phyloP scores from a whole-genome alignment of 768 basidiomycete genomes.

The Mycena rosella region DNA sequence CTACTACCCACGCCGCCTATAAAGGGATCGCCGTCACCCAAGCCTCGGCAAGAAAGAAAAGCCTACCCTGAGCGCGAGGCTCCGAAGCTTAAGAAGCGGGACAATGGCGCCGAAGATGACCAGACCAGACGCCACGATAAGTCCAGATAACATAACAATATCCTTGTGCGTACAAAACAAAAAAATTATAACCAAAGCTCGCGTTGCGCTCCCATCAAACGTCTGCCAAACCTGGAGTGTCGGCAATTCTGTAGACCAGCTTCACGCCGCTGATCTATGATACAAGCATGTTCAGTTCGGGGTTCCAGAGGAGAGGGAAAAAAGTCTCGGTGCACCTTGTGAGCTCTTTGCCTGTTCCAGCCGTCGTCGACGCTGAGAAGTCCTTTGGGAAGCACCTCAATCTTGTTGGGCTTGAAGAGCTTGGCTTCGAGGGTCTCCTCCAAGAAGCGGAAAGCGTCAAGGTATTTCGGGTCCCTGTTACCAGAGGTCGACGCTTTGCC shows the following conservation, averaged over 20 bases:
- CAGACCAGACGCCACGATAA: conserved; percentile 13
- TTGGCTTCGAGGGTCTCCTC: conserved; percentile 26
- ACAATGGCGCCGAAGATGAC: conserved; percentile 13
- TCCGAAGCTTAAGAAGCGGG: conserved; percentile 10
- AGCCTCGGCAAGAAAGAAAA: conserved; percentile 13
- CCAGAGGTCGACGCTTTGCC: conserved; percentile 27
- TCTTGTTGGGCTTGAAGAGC: conserved; percentile 24
- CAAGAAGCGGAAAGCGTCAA: conserved; percentile 27
- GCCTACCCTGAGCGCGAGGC: conserved; percentile 6
- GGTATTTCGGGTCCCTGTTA: conserved; percentile 24
- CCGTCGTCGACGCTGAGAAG: conserved; percentile 28
- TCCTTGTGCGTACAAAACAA: conserved; percentile 17
- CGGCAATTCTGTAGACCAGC: conserved; percentile 27
- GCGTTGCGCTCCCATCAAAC: conserved; percentile 22
- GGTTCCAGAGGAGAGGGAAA: conserved; percentile 20
- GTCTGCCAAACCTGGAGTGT: conserved; percentile 26
- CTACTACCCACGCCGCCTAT: conserved; percentile 1
- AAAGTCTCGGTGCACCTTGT: conserved; percentile 16
- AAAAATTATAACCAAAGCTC: conserved; percentile 30
- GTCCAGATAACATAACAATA: conserved; percentile 16
- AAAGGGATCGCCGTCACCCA: conserved; percentile 6
- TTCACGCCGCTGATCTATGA: conserved; percentile 28
- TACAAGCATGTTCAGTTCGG: conserved; percentile 22
- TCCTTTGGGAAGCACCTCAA: conserved; percentile 27
- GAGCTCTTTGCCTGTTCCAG: conserved; percentile 23